A percentile compares a stretch with the other conserved stretches of the same genome.
Conservation (phyloP, 164 flowering plant species). For the Brasenia schreberi region DNA sequence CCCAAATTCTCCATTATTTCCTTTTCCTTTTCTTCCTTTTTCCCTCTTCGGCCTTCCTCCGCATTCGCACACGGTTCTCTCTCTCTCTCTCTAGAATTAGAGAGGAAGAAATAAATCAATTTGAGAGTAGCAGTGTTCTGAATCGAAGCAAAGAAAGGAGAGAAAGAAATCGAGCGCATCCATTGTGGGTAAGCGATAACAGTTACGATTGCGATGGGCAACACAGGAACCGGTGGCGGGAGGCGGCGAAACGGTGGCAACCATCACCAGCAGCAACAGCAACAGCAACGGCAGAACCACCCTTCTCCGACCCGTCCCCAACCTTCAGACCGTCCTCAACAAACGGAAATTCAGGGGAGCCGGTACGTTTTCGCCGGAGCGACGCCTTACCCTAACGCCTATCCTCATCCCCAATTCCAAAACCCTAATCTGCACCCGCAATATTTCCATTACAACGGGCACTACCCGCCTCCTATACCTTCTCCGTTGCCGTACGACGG, state of each 20-base stretch:
- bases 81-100: too few relatives aligned
- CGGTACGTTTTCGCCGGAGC: slow-evolving; percentile 75
- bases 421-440: slow-evolving; percentile 25
- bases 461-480: slow-evolving; percentile 47
- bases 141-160: too few relatives aligned
- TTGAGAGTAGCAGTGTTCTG: too few relatives aligned
- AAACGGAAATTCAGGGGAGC: slow-evolving; percentile 44
- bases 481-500: slow-evolving; percentile 31
- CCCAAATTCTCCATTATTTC: too few relatives aligned
- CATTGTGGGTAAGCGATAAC: too few relatives aligned
- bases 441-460: slow-evolving; percentile 52
- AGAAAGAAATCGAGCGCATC: too few relatives aligned
- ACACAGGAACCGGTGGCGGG: slow-evolving; percentile 30
- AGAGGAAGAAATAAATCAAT: too few relatives aligned
- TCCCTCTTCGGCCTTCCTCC: too few relatives aligned
- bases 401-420: slow-evolving; percentile 29
- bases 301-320: slow-evolving; percentile 21
- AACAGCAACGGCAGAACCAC: not conserved
- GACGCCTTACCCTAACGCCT: slow-evolving; percentile 43
- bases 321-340: slow-evolving; percentile 27
- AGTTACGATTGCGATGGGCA: slow-evolving; percentile 36
- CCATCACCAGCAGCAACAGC: slow-evolving; percentile 8
- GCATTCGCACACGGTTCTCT: too few relatives aligned
- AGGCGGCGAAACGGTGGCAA: slow-evolving; percentile 25
- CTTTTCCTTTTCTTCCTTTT: too few relatives aligned